Evolutionary conservation across 306 rosid species (phyloP).

Genomic region (Sindora glabra): DNA sequence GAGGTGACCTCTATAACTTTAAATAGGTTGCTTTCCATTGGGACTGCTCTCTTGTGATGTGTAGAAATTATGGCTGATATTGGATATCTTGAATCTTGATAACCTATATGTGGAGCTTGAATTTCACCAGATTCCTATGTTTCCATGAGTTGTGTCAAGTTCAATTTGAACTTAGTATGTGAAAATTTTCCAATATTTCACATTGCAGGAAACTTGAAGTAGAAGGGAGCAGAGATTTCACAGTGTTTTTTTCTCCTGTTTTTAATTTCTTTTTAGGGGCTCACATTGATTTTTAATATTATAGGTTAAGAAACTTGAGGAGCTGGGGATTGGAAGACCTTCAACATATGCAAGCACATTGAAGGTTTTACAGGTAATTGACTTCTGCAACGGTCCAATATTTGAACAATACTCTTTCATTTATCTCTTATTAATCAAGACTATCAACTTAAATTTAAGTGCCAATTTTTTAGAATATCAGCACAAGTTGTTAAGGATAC

Average conservation of each 20-base stretch:
- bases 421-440: not conserved
- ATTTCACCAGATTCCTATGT: too few species aligned
- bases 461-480: not conserved
- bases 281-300: not conserved
- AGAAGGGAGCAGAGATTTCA: slow-evolving; percentile 11
- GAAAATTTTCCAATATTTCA: too few species aligned
- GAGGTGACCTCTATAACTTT: not conserved
- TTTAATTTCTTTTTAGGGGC: not conserved
- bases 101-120: too few species aligned
- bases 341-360: slow-evolving; percentile 85
- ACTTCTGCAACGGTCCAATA: slow-evolving; percentile 11
- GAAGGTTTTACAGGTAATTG: slow-evolving; percentile 76
- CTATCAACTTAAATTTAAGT: not conserved
- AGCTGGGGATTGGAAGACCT: slow-evolving; percentile 99
- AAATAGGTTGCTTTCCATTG: not conserved
- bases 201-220: too few species aligned
- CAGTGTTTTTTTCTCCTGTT: not conserved
- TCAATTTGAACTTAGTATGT: too few species aligned
- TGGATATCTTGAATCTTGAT: not conserved
- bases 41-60: not conserved
- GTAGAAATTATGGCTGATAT: slow-evolving; percentile 2
- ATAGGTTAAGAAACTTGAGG: slow-evolving; percentile 94
- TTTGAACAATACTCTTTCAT: not conserved
- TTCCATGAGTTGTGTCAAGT: too few species aligned
- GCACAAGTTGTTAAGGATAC: not conserved